Percentiles rank a stretch among this genome's conserved stretches.
phyloP scores from a whole-genome alignment of 495 filamentous ascomycete genomes.

The Venustampulla echinocandica region DNA sequence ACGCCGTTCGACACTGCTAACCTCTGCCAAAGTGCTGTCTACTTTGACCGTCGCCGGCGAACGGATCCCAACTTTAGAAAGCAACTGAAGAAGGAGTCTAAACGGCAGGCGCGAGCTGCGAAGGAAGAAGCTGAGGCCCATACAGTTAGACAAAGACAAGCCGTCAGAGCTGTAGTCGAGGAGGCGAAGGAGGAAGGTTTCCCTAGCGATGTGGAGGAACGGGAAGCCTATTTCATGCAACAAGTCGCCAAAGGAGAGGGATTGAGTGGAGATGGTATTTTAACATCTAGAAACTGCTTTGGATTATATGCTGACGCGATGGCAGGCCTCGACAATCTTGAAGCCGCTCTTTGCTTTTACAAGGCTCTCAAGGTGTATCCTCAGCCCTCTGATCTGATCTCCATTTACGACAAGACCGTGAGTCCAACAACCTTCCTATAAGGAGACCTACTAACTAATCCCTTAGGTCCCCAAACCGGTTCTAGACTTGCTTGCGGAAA shows the following conservation, averaged over 20 bases:
- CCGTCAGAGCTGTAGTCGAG: conserved; percentile 62
- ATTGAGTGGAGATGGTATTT: conserved; percentile 65
- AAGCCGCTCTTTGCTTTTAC: conserved; percentile 92
- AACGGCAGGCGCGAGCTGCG: conserved; percentile 60
- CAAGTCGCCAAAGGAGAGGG: conserved; percentile 81
- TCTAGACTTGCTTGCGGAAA: conserved; percentile 90
- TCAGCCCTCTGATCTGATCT: conserved; percentile 81
- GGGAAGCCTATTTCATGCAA: conserved; percentile 83
- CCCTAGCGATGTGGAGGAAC: conserved; percentile 78
- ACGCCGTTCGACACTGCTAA: too few species aligned
- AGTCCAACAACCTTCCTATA: conserved; percentile 50
- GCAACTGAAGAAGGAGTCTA: conserved; percentile 72
- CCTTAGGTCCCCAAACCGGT: conserved; percentile 52
- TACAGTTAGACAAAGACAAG: conserved; percentile 57
- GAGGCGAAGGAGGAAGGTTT: conserved; percentile 83
- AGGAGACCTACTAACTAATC: conserved; percentile 10
- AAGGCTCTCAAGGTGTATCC: conserved; percentile 98
- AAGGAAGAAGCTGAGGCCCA: conserved; percentile 69
- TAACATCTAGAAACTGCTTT: conserved; percentile 17
- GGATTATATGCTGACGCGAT: not conserved
- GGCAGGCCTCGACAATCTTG: conserved; percentile 61
- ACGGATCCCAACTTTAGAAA: conserved; percentile 81
- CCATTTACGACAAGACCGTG: conserved; percentile 96
- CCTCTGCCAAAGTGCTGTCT: conserved; percentile 59
- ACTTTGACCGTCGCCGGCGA: conserved; percentile 92